A percentile compares a stretch with the other conserved stretches of the same genome.
phyloP scores from a whole-genome alignment of 176 grass and related monocot genomes.

The Bothriochloa decipiens region DNA sequence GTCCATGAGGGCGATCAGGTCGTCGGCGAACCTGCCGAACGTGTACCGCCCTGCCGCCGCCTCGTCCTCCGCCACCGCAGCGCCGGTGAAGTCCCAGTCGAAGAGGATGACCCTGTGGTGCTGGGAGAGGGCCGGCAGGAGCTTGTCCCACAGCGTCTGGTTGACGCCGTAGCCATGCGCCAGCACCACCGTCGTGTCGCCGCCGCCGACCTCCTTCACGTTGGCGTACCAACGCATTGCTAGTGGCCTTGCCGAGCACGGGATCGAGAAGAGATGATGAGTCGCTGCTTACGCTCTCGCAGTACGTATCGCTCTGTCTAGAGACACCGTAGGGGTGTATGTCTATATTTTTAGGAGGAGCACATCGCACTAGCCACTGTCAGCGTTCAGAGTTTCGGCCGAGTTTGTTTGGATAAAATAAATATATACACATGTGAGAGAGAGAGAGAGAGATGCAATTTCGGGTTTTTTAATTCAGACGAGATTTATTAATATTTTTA shows the following conservation, averaged over 20 bases:
- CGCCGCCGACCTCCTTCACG: constrained; percentile 48
- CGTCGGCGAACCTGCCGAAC: constrained; percentile 61
- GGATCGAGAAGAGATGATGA: no score
- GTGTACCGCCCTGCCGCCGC: constrained; percentile 12
- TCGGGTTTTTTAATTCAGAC: no score
- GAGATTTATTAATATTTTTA: no score
- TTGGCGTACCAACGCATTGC: constrained; percentile 50
- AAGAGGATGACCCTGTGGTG: constrained; percentile 55
- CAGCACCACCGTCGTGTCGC: constrained; percentile 54
- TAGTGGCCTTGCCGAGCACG: background rate
- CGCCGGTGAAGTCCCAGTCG: constrained; percentile 76
- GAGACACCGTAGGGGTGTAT: no score
- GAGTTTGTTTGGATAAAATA: no score
- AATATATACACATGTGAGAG: no score
- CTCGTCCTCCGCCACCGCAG: background rate
- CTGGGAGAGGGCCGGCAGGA: constrained; percentile 49
- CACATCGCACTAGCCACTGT: no score
- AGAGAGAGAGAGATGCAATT: no score
- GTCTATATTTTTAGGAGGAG: no score
- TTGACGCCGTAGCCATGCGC: constrained; percentile 73
- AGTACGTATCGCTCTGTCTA: no score
- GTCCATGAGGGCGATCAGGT: constrained; percentile 65
- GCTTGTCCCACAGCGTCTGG: constrained; percentile 65
- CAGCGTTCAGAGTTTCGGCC: no score
- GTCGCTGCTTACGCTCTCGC: no score